Percentiles rank a stretch among this genome's conserved stretches.
phyloP scores from a whole-genome alignment of 176 grass and related monocot genomes.

The Aegilops speltoides region DNA sequence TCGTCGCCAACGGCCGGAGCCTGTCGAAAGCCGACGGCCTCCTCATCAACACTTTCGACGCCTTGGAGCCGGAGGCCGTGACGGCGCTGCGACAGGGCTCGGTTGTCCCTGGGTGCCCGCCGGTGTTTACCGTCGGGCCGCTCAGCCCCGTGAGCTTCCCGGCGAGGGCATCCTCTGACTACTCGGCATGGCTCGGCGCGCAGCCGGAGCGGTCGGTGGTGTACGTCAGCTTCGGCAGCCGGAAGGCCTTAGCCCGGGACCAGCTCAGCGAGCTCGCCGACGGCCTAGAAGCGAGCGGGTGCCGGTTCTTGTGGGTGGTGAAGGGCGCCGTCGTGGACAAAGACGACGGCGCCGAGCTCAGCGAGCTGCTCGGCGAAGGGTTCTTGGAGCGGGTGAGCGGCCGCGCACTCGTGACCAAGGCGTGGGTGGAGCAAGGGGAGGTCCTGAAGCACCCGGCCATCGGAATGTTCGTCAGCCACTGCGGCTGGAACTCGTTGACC shows the following conservation, averaged over 20 bases:
- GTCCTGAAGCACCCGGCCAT: conserved; percentile 52
- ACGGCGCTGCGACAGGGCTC: background rate
- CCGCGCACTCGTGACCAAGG: conserved; percentile 53
- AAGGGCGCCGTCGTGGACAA: conserved; percentile 57
- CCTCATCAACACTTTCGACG: conserved; percentile 10
- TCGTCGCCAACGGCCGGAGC: background rate
- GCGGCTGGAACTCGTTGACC: conserved; percentile 75
- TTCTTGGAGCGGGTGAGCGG: conserved; percentile 45
- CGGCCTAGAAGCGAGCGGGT: conserved; percentile 49
- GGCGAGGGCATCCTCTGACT: background rate
- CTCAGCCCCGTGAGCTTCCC: background rate
- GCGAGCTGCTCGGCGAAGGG: conserved; percentile 27
- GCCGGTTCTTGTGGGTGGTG: conserved; percentile 78
- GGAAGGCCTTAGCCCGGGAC: conserved; percentile 38
- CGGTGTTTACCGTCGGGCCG: conserved; percentile 42
- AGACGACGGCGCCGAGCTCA: conserved; percentile 31
- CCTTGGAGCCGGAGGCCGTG: conserved; percentile 13
- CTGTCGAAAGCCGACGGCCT: background rate
- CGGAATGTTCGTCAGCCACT: conserved; percentile 69
- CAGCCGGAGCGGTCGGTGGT: conserved; percentile 71
- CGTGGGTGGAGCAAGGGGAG: conserved; percentile 70
- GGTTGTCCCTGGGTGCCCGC: conserved; percentile 34
- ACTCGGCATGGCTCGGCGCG: conserved; percentile 41
- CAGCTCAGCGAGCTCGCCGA: conserved; percentile 56
- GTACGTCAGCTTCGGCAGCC: conserved; percentile 81